Conservation (phyloP, 805 yeast species). For the Pichia insulana region DNA sequence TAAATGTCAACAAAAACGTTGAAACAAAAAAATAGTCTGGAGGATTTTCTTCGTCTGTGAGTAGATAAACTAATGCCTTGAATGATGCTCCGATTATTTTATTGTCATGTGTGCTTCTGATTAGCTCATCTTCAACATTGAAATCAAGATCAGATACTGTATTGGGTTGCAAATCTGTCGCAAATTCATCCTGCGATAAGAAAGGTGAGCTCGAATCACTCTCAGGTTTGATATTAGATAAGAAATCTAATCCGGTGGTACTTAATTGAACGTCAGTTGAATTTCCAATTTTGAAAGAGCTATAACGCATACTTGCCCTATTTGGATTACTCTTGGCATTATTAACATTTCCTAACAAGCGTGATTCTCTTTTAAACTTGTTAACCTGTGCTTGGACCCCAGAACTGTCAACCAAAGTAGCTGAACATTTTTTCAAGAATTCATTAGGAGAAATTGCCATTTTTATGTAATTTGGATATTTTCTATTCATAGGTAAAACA, state of each 20-base stretch:
- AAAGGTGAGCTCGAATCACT: constrained; percentile 20
- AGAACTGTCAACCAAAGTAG: constrained; percentile 43
- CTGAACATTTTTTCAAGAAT: constrained; percentile 53
- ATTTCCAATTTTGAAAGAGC: constrained; percentile 43
- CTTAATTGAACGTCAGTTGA: constrained; percentile 40
- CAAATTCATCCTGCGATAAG: constrained; percentile 19
- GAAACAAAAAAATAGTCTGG: constrained; percentile 64
- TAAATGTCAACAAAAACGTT: constrained; percentile 68
- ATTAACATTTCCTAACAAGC: background rate
- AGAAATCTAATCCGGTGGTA: constrained; percentile 37
- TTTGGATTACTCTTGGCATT: background rate
- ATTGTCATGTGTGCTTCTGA: constrained; percentile 39
- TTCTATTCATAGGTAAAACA: constrained; percentile 46
- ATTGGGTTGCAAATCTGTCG: constrained; percentile 13
- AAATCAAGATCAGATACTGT: constrained; percentile 7
- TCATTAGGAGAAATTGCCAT: constrained; percentile 51
- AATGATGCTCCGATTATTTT: constrained; percentile 62
- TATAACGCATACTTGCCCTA: constrained; percentile 33
- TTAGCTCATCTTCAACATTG: constrained; percentile 35
- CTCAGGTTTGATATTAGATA: constrained; percentile 24
- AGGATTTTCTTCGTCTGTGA: constrained; percentile 56
- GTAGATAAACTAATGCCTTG: constrained; percentile 52
- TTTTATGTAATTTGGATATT: constrained; percentile 55
- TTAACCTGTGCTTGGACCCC: constrained; percentile 25
- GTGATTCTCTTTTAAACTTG: constrained; percentile 7